Base-by-base conservation (phyloP, 2,329 filamentous ascomycete genomes). In the Fusarium denticulatum region DNA sequence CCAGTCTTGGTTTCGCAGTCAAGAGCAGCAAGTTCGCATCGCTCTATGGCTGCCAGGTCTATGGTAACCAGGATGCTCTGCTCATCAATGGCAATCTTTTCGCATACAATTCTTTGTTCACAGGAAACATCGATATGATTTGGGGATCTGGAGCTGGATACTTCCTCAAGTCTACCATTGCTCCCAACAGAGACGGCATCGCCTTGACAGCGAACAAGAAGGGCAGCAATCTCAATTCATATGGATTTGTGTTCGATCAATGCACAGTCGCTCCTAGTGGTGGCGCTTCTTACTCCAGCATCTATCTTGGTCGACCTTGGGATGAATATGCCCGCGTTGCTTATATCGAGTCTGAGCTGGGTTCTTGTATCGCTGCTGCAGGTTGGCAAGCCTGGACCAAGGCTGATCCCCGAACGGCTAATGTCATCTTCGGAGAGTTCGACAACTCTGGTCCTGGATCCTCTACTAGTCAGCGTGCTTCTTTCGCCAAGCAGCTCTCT, bases 11-110 rank as follows among this genome's bases (percentile, higher is more conserved):
- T 13, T 82, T 87, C 26, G 85, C 84, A 10, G 78, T 87, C 22
- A 83, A 76, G 76, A 77, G 76, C 56, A 86, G 76, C 73, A 77
- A 77, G 66, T 77, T 69, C 26, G 75, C 75, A 12, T 76, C 75
- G 5, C 72, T 78, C 42, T 88, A 88, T 67, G 86, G 82, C 20
- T 83, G 84, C 69, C 78, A 81, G 14, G 80, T 87, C 28, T 82
- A 80, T 30, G 86, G 86, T 1, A 88, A 83, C 75, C 86, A 88
- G 71, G 86, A 88, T 72, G 87, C 86, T 6, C 76, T 88, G 4
- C 78, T 87, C n/a, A 84, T 85, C 22, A 82, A 77, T 32, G 85
- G 86, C 8, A 81, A 81, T 55, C 84, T 88, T 68, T 82, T 88
- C 43, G 87, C 87, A 64, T 82, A 82, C 28, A 78, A 79, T 12